A percentile compares a stretch with the other conserved stretches of the same genome.
These are phyloP conservation scores for Fusarium mundagurra DNA, from an alignment of 2,329 filamentous ascomycete genomes.

Conservation along the genomic window DNA sequence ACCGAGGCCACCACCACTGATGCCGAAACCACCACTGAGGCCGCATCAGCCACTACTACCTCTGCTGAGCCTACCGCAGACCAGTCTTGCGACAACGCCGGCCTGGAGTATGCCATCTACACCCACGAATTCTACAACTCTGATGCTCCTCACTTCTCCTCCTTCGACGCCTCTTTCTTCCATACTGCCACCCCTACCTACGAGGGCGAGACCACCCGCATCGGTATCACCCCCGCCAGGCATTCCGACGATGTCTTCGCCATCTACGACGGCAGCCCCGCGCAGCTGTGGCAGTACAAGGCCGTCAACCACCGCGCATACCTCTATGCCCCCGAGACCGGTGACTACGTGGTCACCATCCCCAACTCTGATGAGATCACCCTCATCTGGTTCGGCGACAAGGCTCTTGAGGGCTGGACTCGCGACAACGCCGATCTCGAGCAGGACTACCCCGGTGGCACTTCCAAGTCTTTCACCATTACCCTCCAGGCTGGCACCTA, in stretches of 20 bases:
- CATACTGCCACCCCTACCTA: background rate
- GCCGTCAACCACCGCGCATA: conserved; percentile 5
- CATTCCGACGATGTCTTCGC: background rate
- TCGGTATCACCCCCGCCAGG: conserved; percentile 1
- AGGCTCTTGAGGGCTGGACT: background rate
- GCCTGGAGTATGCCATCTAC: conserved; percentile 9
- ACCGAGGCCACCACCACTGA: background rate
- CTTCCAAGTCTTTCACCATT: background rate
- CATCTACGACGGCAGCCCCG: conserved; percentile 2
- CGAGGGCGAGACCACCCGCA: background rate
- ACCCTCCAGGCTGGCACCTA: background rate
- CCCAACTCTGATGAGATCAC: conserved; percentile 20
- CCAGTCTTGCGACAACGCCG: conserved; percentile 4
- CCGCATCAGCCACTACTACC: background rate
- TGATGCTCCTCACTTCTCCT: background rate
- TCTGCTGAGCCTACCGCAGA: background rate
- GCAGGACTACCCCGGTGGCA: conserved; percentile 12
- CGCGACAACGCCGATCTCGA: background rate
- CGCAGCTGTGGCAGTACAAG: conserved; percentile 2
- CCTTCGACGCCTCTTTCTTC: background rate
- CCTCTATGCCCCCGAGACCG: background rate
- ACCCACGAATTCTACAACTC: background rate
- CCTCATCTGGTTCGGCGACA: conserved; percentile 4
- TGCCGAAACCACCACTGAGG: background rate
- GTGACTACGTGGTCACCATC: background rate